phyloP scores from a whole-genome alignment of 2,329 filamentous ascomycete genomes.

The Neonectria neomacrospora region DNA sequence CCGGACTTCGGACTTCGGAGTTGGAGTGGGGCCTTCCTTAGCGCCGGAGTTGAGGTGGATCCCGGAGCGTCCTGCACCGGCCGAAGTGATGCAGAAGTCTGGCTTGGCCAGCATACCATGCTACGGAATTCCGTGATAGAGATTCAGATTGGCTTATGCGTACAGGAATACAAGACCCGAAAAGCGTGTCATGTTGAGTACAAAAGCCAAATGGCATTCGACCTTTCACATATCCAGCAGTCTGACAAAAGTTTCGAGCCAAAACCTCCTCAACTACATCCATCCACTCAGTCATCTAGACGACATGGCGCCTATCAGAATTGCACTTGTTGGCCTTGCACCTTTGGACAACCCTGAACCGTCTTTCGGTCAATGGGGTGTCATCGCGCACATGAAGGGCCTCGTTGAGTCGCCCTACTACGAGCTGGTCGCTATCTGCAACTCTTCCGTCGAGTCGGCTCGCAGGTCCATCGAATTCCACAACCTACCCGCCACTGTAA shows the following conservation, averaged over 20 bases:
- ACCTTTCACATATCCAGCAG: neutral
- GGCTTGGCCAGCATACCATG: too few relatives aligned
- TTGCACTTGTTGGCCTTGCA: conserved; percentile 37
- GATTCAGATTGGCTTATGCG: too few relatives aligned
- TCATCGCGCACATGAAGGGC: conserved; percentile 61
- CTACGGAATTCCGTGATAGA: neutral
- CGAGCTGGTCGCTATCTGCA: conserved; percentile 60
- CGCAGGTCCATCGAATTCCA: conserved; percentile 55
- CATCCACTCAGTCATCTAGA: too few relatives aligned
- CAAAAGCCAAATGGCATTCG: neutral
- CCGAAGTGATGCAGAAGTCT: neutral
- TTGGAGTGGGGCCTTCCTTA: too few relatives aligned
- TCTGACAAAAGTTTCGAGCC: neutral
- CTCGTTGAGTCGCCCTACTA: conserved; percentile 54
- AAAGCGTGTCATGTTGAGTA: too few relatives aligned
- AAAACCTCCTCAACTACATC: neutral
- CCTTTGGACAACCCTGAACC: neutral
- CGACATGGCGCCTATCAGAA: conserved; percentile 28
- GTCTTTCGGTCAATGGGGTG: conserved; percentile 56
- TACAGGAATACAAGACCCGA: too few relatives aligned
- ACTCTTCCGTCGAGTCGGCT: conserved; percentile 57
- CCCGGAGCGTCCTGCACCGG: too few relatives aligned
- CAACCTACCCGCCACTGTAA: conserved; percentile 51
- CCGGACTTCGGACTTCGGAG: too few relatives aligned
- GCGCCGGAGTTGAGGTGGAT: too few relatives aligned